phyloP scores from a whole-genome alignment of 225 moss, liverwort and hornwort species.

The Bryoerythrophyllum caledonicum region DNA sequence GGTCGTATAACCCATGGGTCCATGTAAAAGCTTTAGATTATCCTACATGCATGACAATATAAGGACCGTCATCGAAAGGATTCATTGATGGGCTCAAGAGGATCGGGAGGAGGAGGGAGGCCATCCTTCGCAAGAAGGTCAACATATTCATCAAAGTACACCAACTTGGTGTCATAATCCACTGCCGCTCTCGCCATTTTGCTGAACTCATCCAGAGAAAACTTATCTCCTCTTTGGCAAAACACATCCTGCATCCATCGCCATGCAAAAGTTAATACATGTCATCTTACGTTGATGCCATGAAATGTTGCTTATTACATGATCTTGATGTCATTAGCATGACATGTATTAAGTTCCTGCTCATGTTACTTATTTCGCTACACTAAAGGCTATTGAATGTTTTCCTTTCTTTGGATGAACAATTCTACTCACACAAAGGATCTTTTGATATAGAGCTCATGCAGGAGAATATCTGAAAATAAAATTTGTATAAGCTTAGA shows the following conservation, averaged over 20 bases:
- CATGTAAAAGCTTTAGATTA: background rate
- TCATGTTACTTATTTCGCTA: no score
- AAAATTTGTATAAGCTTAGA: no score
- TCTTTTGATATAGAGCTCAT: no score
- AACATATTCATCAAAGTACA: slow-evolving; percentile 33
- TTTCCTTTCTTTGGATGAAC: no score
- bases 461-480: no score
- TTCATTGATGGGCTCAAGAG: slow-evolving; percentile 18
- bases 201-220: slow-evolving; percentile 21
- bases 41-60: background rate
- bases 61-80: background rate
- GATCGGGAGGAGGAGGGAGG: slow-evolving; percentile 33
- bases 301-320: no score
- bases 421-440: no score
- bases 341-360: no score
- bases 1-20: background rate
- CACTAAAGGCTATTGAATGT: no score
- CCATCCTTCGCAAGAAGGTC: slow-evolving; percentile 28
- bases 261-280: no score
- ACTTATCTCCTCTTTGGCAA: slow-evolving; percentile 20
- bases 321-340: no score
- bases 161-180: slow-evolving; percentile 33
- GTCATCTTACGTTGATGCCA: no score
- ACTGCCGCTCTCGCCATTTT: slow-evolving; percentile 20
- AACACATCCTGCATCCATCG: slow-evolving; percentile 22